Conservation (phyloP, 208 protist genomes). For the Wallacemonas collosoma region DNA sequence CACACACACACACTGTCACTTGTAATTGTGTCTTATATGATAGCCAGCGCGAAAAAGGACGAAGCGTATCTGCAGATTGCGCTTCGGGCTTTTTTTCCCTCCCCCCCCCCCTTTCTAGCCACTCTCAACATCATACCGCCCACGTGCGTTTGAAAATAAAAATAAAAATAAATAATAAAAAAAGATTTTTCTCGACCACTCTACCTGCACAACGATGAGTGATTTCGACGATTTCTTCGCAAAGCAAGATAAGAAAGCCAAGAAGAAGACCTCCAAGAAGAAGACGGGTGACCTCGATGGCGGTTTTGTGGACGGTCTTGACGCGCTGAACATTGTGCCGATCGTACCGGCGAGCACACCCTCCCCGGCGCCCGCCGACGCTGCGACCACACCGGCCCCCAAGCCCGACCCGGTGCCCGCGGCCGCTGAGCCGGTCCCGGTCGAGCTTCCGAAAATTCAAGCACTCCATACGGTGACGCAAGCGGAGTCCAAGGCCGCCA, state of each 20-base stretch:
- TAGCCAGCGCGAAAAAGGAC: too few species aligned
- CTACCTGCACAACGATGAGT: slow-evolving; percentile 19
- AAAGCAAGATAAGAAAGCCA: slow-evolving; percentile 70
- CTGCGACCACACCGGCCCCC: background rate
- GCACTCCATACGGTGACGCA: slow-evolving; percentile 13
- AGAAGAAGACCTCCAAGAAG: slow-evolving; percentile 59
- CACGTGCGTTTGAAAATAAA: slow-evolving; percentile 1
- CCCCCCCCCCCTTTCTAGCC: too few species aligned
- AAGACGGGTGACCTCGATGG: slow-evolving; percentile 52
- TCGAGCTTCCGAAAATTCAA: slow-evolving; percentile 18
- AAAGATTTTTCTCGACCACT: slow-evolving; percentile 3
- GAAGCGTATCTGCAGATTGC: too few species aligned
- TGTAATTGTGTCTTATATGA: too few species aligned
- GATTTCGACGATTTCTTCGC: slow-evolving; percentile 69
- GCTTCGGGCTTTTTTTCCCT: too few species aligned
- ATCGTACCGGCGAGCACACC: too few species aligned
- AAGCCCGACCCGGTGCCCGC: background rate
- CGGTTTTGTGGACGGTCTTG: slow-evolving; percentile 38
- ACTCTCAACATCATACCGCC: too few species aligned
- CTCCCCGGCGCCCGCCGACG: background rate
- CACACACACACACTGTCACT: too few species aligned
- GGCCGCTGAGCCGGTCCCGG: slow-evolving; percentile 25
- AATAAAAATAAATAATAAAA: slow-evolving; percentile 15
- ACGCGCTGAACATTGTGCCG: slow-evolving; percentile 28
- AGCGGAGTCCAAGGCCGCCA: slow-evolving; percentile 26